A percentile compares a stretch with the other conserved stretches of the same genome.
phyloP scores from a whole-genome alignment of 805 yeast species.

The Metschnikowia baotianmanensis region DNA sequence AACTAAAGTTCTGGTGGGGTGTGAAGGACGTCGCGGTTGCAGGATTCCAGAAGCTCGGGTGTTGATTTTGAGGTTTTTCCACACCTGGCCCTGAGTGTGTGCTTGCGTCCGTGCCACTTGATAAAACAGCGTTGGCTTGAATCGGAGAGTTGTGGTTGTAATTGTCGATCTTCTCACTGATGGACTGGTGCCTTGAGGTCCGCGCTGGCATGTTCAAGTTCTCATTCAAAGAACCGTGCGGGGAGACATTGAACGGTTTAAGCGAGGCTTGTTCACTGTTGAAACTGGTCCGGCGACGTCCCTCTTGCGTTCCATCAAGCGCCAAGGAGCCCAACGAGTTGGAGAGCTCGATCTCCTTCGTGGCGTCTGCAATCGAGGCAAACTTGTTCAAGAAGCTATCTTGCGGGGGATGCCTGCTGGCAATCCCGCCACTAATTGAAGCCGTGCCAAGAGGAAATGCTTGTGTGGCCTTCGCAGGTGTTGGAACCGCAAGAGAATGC shows the following conservation, averaged over 20 bases:
- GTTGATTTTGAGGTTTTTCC: slow-evolving; percentile 12
- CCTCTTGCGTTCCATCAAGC: slow-evolving; percentile 25
- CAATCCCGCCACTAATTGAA: slow-evolving; percentile 56
- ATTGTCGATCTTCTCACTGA: slow-evolving; percentile 62
- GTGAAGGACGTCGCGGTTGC: slow-evolving; percentile 61
- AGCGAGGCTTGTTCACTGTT: slow-evolving; percentile 27
- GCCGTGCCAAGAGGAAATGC: slow-evolving; percentile 53
- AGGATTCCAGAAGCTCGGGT: slow-evolving; percentile 60
- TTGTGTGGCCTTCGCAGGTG: slow-evolving; percentile 17
- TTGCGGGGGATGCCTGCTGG: slow-evolving; percentile 45
- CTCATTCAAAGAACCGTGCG: slow-evolving; percentile 43
- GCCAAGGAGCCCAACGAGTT: slow-evolving; percentile 42
- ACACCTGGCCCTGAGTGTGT: slow-evolving; percentile 6
- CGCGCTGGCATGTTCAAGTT: slow-evolving; percentile 37
- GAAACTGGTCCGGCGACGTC: slow-evolving; percentile 51
- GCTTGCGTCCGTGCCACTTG: slow-evolving; percentile 25
- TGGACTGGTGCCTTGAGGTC: slow-evolving; percentile 48
- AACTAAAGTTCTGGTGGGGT: slow-evolving; percentile 35
- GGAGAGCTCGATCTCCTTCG: slow-evolving; percentile 58
- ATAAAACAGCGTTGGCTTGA: slow-evolving; percentile 40
- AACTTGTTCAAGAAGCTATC: slow-evolving; percentile 60
- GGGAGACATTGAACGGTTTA: slow-evolving; percentile 27
- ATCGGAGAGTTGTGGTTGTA: slow-evolving; percentile 47
- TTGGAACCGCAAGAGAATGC: slow-evolving; percentile 17
- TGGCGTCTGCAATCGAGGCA: slow-evolving; percentile 64